phyloP scores from a whole-genome alignment of 805 yeast genomes.

The Ogataea pini region DNA sequence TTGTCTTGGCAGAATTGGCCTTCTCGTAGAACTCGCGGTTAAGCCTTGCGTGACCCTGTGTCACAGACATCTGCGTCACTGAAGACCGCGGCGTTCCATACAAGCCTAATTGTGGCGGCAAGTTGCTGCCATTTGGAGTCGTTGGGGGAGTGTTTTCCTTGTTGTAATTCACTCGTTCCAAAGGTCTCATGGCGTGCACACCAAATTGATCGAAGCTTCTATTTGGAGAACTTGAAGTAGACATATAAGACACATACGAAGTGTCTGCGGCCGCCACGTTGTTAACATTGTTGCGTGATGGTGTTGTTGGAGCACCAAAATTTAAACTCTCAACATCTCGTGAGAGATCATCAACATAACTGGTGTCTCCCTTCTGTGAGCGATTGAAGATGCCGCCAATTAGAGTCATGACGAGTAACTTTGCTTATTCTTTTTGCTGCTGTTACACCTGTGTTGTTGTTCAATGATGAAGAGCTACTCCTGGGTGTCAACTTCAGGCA shows the following conservation, averaged over 20 bases:
- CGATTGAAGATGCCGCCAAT: slow-evolving; percentile 35
- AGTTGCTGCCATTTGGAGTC: slow-evolving; percentile 28
- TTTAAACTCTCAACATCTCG: slow-evolving; percentile 36
- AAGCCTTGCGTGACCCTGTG: slow-evolving; percentile 27
- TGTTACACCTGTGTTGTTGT: background rate
- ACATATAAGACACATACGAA: slow-evolving; percentile 29
- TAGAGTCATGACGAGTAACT: slow-evolving; percentile 26
- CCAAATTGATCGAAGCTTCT: slow-evolving; percentile 30
- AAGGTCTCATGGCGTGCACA: slow-evolving; percentile 23
- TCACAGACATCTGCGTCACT: slow-evolving; percentile 24
- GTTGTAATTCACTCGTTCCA: slow-evolving; percentile 40
- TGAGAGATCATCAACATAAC: slow-evolving; percentile 36
- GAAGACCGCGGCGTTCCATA: slow-evolving; percentile 27
- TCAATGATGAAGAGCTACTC: background rate
- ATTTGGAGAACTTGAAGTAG: slow-evolving; percentile 34
- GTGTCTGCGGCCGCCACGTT: slow-evolving; percentile 21
- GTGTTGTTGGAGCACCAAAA: slow-evolving; percentile 33
- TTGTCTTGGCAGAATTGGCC: slow-evolving; percentile 73
- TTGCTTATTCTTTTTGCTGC: background rate
- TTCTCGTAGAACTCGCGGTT: slow-evolving; percentile 51
- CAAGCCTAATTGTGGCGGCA: slow-evolving; percentile 21
- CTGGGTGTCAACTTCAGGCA: background rate
- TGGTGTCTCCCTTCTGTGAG: slow-evolving; percentile 28
- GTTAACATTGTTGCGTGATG: slow-evolving; percentile 17
- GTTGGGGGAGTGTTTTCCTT: slow-evolving; percentile 43